phyloP scores from a whole-genome alignment of 2,329 filamentous ascomycete species.

The Colletotrichum lupini region DNA sequence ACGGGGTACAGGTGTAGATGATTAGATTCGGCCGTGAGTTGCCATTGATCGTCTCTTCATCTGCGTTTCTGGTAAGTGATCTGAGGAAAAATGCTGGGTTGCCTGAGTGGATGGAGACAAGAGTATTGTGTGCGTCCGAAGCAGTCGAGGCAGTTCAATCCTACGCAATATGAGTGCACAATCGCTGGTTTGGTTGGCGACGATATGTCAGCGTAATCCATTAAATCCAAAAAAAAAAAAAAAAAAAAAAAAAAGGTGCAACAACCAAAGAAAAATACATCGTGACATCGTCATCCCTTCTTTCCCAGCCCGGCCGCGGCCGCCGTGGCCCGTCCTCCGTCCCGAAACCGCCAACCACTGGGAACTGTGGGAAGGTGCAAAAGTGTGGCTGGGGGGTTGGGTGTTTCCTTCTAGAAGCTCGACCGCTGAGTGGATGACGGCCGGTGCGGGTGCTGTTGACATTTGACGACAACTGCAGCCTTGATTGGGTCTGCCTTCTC shows the following conservation, averaged over 20 bases:
- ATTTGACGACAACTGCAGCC: slow-evolving; percentile 10
- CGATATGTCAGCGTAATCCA: neutral
- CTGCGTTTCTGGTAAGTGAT: slow-evolving; percentile 8
- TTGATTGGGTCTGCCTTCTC: neutral
- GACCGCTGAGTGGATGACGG: slow-evolving; percentile 27
- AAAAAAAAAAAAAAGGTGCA: neutral
- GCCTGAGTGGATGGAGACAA: neutral
- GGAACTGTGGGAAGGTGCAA: neutral
- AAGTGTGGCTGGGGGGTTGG: neutral
- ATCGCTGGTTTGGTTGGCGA: slow-evolving; percentile 30
- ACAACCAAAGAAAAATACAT: neutral
- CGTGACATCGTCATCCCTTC: neutral
- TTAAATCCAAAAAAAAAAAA: neutral
- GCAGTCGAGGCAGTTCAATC: too few species aligned
- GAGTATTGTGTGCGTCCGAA: neutral
- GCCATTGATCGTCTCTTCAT: neutral
- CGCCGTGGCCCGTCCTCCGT: neutral
- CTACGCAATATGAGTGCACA: neutral
- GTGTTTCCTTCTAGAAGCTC: slow-evolving; percentile 30
- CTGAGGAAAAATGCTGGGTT: neutral
- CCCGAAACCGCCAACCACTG: neutral
- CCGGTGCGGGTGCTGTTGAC: slow-evolving; percentile 20
- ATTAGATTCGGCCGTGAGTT: neutral
- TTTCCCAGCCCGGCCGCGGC: neutral
- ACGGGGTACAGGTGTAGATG: neutral